Evolutionary conservation across 768 basidiomycete species (phyloP).

Genomic region (Antrodiella citrinella): DNA sequence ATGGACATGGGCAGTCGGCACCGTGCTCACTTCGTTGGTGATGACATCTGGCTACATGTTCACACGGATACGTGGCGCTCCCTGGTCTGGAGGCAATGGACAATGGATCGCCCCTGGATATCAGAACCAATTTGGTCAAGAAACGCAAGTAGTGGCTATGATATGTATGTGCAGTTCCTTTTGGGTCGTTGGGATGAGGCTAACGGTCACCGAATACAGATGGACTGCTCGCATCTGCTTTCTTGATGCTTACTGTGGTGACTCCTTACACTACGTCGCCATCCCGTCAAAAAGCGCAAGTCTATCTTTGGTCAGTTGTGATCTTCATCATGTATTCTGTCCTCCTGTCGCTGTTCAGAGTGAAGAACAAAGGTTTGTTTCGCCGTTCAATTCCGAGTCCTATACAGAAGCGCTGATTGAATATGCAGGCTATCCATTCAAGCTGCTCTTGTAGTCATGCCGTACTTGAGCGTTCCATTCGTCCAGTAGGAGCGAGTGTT

Average conservation of each 20-base stretch:
- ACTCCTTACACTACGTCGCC: slow-evolving; percentile 73
- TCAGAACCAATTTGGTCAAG: slow-evolving; percentile 87
- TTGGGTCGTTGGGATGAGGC: not conserved
- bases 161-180: slow-evolving; percentile 59
- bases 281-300: slow-evolving; percentile 69
- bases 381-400: not conserved
- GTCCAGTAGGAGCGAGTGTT: too few species aligned
- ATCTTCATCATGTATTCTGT: slow-evolving; percentile 82
- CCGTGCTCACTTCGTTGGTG: slow-evolving; percentile 55
- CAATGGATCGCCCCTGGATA: slow-evolving; percentile 85
- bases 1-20: slow-evolving; percentile 69
- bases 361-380: slow-evolving; percentile 79
- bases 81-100: slow-evolving; percentile 55
- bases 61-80: slow-evolving; percentile 78
- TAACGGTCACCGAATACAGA: too few species aligned
- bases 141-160: slow-evolving; percentile 78
- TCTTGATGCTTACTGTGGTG: slow-evolving; percentile 74
- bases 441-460: slow-evolving; percentile 63
- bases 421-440: slow-evolving; percentile 71
- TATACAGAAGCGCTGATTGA: not conserved
- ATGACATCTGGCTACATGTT: slow-evolving; percentile 98
- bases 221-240: slow-evolving; percentile 68
- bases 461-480: too few species aligned
- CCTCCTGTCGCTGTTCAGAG: slow-evolving; percentile 76
- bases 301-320: slow-evolving; percentile 84